phyloP scores from a whole-genome alignment of 2,329 filamentous ascomycete genomes.

The Diaporthe australafricana region DNA sequence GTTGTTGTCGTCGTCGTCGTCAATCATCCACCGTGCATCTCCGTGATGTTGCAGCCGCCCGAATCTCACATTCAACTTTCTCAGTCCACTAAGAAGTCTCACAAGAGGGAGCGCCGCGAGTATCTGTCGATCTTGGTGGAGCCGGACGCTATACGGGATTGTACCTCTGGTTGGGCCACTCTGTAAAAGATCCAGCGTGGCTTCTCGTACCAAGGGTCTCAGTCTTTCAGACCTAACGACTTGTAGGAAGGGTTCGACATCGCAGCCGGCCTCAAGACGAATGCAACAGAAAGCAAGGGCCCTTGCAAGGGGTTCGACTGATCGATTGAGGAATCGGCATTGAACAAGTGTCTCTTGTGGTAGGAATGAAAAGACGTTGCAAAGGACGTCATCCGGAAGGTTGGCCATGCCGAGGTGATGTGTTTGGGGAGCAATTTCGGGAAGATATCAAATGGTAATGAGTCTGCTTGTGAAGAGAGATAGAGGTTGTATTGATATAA shows the following conservation, averaged over 20 bases:
- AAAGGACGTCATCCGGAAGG: slow-evolving; percentile 19
- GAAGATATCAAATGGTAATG: background rate
- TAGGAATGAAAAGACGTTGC: slow-evolving; percentile 16
- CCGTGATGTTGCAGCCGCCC: too few relatives aligned
- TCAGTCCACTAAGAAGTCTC: slow-evolving; percentile 7
- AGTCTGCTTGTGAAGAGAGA: background rate
- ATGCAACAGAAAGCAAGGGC: slow-evolving; percentile 19
- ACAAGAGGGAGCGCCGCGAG: slow-evolving; percentile 18
- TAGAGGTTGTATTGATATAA: too few relatives aligned
- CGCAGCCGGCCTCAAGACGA: background rate
- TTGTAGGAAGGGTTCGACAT: background rate
- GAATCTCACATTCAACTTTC: slow-evolving; percentile 28
- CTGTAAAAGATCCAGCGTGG: background rate
- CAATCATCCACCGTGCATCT: background rate
- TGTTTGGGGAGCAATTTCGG: too few relatives aligned
- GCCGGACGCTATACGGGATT: background rate
- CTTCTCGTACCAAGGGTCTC: slow-evolving; percentile 15
- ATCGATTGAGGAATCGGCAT: slow-evolving; percentile 12
- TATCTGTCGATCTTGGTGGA: background rate
- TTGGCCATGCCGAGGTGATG: background rate
- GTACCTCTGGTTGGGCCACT: background rate
- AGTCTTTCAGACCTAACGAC: slow-evolving; percentile 12
- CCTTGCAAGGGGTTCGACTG: background rate
- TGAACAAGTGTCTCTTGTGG: slow-evolving; percentile 11
- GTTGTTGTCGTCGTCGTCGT: too few relatives aligned